phyloP scores from a whole-genome alignment of 441 rosid species.

The Gossypium schwendimanii region DNA sequence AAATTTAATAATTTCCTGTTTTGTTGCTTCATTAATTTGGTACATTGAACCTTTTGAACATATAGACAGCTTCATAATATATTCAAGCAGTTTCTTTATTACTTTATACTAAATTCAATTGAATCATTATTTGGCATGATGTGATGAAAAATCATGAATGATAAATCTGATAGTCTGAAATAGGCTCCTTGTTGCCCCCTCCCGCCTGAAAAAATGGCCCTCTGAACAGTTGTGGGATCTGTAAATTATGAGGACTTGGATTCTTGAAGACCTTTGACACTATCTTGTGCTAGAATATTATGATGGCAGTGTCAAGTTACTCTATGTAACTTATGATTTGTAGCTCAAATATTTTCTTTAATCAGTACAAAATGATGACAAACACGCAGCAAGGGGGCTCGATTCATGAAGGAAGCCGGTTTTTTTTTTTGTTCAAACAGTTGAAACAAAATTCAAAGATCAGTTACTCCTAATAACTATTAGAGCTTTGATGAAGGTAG shows the following conservation, averaged over 20 bases:
- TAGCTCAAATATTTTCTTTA: background rate
- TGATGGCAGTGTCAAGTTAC: background rate
- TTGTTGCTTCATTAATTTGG: background rate
- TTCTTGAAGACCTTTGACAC: background rate
- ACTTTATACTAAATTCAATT: no score
- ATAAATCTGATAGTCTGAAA: no score
- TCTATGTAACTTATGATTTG: background rate
- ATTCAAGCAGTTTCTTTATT: background rate
- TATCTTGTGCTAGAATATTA: background rate
- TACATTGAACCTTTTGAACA: background rate
- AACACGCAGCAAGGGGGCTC: background rate
- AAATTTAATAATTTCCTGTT: background rate
- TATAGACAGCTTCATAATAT: background rate
- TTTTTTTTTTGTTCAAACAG: background rate
- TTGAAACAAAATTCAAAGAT: background rate
- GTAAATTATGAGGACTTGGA: no score
- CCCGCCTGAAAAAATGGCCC: no score
- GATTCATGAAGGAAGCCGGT: background rate
- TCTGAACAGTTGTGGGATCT: no score
- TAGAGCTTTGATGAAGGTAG: background rate
- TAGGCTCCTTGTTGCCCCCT: no score
- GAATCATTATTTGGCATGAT: no score
- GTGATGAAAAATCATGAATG: no score
- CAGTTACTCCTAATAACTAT: background rate
- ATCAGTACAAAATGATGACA: background rate